Evolutionary conservation across 139 green algal species (phyloP).

Genomic region (Coccomyxa sp.): DNA sequence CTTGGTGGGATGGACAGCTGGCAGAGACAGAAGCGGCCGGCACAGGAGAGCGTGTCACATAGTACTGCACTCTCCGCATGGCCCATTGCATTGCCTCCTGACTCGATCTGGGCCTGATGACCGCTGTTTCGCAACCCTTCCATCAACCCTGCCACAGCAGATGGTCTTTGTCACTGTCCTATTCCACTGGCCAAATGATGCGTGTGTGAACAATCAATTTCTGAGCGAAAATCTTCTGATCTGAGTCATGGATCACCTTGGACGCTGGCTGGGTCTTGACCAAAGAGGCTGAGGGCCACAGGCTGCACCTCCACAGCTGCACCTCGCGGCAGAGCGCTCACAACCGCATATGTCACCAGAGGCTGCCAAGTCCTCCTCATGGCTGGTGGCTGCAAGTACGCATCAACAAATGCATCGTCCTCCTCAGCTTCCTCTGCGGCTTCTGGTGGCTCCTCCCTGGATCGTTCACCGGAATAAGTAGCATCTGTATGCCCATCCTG

Average conservation of each 20-base stretch:
- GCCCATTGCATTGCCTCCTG: background rate
- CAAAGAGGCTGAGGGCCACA: conserved; percentile 14
- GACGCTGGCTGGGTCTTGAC: no score
- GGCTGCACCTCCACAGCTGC: conserved; percentile 70
- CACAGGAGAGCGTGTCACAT: no score
- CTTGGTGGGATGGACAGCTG: no score
- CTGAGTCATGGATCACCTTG: no score
- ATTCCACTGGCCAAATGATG: background rate
- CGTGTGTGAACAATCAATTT: background rate
- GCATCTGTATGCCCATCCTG: no score
- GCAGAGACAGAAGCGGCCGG: no score
- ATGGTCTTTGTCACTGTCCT: background rate
- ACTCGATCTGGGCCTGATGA: no score
- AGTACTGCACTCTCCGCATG: background rate
- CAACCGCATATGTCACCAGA: conserved; percentile 36
- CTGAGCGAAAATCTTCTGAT: background rate
- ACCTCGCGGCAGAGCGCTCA: conserved; percentile 53
- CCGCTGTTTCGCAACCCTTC: no score
- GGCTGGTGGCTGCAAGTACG: conserved; percentile 41
- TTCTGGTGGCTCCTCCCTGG: background rate
- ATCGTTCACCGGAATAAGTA: background rate
- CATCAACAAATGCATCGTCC: conserved; percentile 18
- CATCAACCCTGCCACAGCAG: background rate
- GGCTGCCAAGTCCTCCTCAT: conserved; percentile 26
- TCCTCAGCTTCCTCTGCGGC: conserved; percentile 4